Evolutionary conservation across 768 basidiomycete species (phyloP), one percentile per base, ranked within the genome.

Genomic region (Pulveroboletus sp.): DNA sequence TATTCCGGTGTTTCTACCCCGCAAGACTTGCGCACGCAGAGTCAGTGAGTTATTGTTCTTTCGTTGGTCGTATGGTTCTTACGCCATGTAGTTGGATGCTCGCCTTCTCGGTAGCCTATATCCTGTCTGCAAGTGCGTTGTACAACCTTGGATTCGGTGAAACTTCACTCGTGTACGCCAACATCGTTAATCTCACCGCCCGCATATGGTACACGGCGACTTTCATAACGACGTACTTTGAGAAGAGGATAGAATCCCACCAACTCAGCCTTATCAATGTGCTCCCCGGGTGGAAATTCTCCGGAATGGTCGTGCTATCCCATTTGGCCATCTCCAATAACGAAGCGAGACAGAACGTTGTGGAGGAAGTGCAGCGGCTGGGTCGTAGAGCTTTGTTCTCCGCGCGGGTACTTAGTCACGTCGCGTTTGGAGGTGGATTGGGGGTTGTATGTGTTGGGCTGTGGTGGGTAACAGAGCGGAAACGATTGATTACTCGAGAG

Each of bases 1-100:
- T 76, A 95, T 57, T 81, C 88, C 3, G 86, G 89, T 47, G 83
- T 84, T 2, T 89, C 92, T 1, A 74, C 76, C 2, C 75, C 85
- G 0, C 58, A 67, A 1, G 85, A 93, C 65, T 69, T 99, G 9
- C 79, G 73, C 40, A 65, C 62, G 7, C 93, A 95, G 66, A 86
- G 83, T 58, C 73, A 81, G 76, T 79, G 47, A 48, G 76, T 61
- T 24, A 2, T 14, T 42, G 31, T n/a, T 6, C 27, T 24, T 54
- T 33, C 6, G 40, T 18, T 15, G 26, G 17, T 11, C 10, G 10
- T 28, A 39, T 11, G 33, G 21, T 24, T 48, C 55, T 56, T 10
- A 57, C 45, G 10, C 27, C 41, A 39, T 24, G 33, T 38, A 80
- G 79, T 39, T 90, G 84, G 82, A 89, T 98, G 84, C 74, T 84